phyloP scores from a whole-genome alignment of 2,329 filamentous ascomycete species.

The Chaetomium strumarium region DNA sequence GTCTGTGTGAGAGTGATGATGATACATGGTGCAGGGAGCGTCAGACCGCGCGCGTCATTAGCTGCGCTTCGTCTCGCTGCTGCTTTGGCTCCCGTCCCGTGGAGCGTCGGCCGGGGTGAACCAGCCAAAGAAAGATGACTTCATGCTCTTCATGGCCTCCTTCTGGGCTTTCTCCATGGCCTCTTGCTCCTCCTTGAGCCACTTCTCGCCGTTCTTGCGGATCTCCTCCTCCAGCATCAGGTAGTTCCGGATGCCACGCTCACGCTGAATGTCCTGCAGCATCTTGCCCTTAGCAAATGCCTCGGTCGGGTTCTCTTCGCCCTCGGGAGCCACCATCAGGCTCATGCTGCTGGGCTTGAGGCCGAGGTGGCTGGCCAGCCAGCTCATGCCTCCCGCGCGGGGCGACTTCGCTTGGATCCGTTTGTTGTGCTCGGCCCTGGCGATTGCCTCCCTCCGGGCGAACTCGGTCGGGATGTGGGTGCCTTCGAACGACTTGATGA shows the following conservation, averaged over 20 bases:
- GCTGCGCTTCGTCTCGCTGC: constrained; percentile 10
- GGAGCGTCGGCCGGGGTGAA: constrained; percentile 31
- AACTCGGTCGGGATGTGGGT: constrained; percentile 88
- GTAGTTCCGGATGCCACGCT: constrained; percentile 87
- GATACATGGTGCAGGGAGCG: constrained; percentile 1
- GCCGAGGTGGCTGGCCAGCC: constrained; percentile 67
- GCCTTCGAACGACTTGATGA: constrained; percentile 82
- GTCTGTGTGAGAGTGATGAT: no score
- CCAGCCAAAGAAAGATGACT: constrained; percentile 63
- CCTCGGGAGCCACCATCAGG: constrained; percentile 54
- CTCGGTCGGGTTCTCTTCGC: constrained; percentile 66
- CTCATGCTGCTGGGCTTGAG: constrained; percentile 65
- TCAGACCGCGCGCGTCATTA: background rate
- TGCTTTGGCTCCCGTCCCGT: constrained; percentile 9
- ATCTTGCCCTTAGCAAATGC: constrained; percentile 91
- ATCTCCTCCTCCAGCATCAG: constrained; percentile 86
- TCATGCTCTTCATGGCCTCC: constrained; percentile 89
- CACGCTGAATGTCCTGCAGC: constrained; percentile 88
- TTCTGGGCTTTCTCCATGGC: constrained; percentile 85
- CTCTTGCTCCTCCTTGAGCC: constrained; percentile 88
- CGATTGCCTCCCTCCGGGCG: constrained; percentile 76
- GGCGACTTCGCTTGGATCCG: constrained; percentile 61
- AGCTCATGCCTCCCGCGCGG: constrained; percentile 56
- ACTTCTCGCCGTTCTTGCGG: constrained; percentile 86
- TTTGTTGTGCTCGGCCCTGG: constrained; percentile 78